A percentile compares a stretch with the other conserved stretches of the same genome.
Evolutionary conservation across 176 grass and related monocot genomes (phyloP).

Genomic region (Saccharum spontaneum): DNA sequence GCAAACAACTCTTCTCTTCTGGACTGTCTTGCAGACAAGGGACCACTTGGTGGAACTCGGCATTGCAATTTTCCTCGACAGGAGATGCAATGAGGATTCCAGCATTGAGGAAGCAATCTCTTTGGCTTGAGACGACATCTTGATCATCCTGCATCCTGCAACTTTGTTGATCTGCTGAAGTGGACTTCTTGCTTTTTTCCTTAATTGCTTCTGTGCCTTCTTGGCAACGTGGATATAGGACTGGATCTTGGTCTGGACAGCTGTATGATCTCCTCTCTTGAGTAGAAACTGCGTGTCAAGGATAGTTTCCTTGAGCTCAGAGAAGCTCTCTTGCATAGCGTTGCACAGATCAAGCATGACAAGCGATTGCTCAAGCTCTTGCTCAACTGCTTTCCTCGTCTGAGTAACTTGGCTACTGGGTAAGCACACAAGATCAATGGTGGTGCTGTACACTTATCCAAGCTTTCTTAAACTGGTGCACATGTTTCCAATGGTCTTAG

Average conservation of each 20-base stretch:
- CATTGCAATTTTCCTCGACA: not conserved
- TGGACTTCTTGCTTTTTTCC: not conserved
- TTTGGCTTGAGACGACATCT: conserved; percentile 7
- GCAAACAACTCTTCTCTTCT: too few relatives aligned
- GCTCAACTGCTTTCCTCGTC: not conserved
- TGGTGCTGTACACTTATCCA: too few relatives aligned
- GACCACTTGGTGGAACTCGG: too few relatives aligned
- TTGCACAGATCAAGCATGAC: not conserved
- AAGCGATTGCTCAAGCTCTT: not conserved
- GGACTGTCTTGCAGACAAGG: too few relatives aligned
- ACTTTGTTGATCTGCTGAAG: not conserved
- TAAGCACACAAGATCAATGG: not conserved
- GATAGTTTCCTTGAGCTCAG: not conserved
- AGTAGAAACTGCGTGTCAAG: not conserved
- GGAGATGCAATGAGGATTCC: not conserved
- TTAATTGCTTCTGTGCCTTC: not conserved
- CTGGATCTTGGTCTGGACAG: not conserved
- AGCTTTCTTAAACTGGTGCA: too few relatives aligned
- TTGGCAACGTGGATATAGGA: not conserved
- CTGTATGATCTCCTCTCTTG: not conserved
- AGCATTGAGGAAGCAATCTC: conserved; percentile 14
- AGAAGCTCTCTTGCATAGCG: not conserved
- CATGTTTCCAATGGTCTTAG: not conserved
- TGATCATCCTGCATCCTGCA: not conserved
- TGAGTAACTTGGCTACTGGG: not conserved